Evolutionary conservation across 2,329 filamentous ascomycete species (phyloP), one percentile per base, ranked within the genome.

Genomic region (Talaromyces pinophilus): DNA sequence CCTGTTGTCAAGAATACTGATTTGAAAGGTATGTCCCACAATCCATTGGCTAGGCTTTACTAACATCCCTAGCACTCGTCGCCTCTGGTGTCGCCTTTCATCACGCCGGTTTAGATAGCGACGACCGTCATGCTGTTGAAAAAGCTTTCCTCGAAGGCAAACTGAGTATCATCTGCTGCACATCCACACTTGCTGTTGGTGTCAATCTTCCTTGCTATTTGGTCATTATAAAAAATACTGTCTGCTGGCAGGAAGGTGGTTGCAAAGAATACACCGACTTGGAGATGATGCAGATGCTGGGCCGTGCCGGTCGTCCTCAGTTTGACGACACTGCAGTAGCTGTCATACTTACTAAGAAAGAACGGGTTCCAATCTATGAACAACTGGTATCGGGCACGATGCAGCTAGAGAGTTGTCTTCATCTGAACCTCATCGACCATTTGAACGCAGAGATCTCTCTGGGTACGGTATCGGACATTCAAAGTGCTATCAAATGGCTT

Each of bases 281-380:
- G 5, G 92, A 96, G 70, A 85, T 94, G 68, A 94, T 94, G 89
- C 92, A 96, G 72, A 96, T 96, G 92, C 85, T 96, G 59, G 92
- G 92, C 6, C 87, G 92, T 69, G 92, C 92, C 61, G 92, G 92
- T 1, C 84, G 92, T 22, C 92, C 92, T 5, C 92, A 96, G 72
- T 96, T 93, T 69, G 92, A 94, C 71, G 84, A 87, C 60, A 91
- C 82, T 66, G 92, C 91, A 2, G 84, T 88, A 46, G 92, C 91
- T 11, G 88, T 95, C 17, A 93, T 96, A 64, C 87, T 96, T 81
- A 95, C 92, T 0, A 85, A 86, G 28, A 81, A 83, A n/a, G 81
- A 87, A 4, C 90, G 88, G 60, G 85, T 87, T 5, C 72, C 82
- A 1, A 84, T 86, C 60, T 96, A 95, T 72, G 86, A 93, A 70